Percentiles rank a stretch among this genome's conserved stretches.
phyloP scores from a whole-genome alignment of 2,329 filamentous ascomycete species.

The Zymoseptoria ardabiliae region DNA sequence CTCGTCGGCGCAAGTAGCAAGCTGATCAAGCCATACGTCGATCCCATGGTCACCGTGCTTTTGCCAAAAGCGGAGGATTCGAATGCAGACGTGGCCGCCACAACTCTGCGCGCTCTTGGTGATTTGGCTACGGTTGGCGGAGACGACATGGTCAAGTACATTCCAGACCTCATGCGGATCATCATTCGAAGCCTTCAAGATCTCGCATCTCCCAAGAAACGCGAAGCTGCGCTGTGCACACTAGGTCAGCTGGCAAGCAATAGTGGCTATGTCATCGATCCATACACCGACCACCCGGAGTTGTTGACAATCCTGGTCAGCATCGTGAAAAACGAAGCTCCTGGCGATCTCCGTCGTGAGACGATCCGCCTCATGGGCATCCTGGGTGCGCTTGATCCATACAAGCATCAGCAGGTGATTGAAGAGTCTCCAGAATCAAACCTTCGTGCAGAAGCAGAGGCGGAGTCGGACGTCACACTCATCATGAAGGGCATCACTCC shows the following conservation, averaged over 20 bases:
- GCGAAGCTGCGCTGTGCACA: conserved; percentile 83
- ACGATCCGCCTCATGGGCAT: conserved; percentile 97
- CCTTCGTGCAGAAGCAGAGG: conserved; percentile 57
- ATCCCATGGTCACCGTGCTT: conserved; percentile 92
- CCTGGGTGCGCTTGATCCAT: conserved; percentile 87
- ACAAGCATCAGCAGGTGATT: conserved; percentile 91
- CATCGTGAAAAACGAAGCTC: conserved; percentile 88
- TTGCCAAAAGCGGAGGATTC: conserved; percentile 82
- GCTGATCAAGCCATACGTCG: conserved; percentile 91
- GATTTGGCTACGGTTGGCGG: conserved; percentile 91
- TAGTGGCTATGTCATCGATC: conserved; percentile 93
- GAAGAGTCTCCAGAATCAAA: conserved; percentile 81
- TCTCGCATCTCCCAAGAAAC: conserved; percentile 80
- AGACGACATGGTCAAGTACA: conserved; percentile 86
- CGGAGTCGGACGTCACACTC: conserved; percentile 83
- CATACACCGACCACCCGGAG: conserved; percentile 90
- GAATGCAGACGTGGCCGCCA: conserved; percentile 82
- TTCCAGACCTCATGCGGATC: conserved; percentile 86
- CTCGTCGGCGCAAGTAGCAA: conserved; percentile 88
- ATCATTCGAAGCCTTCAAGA: conserved; percentile 93
- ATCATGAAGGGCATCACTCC: conserved; percentile 98
- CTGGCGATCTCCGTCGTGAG: conserved; percentile 77
- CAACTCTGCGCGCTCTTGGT: conserved; percentile 89
- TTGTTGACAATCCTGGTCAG: conserved; percentile 86
- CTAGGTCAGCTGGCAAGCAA: conserved; percentile 90